Percentiles rank a stretch among this genome's conserved stretches.
Evolutionary conservation across 139 green algal species (phyloP).

Genomic region (Tetraselmis chui): DNA sequence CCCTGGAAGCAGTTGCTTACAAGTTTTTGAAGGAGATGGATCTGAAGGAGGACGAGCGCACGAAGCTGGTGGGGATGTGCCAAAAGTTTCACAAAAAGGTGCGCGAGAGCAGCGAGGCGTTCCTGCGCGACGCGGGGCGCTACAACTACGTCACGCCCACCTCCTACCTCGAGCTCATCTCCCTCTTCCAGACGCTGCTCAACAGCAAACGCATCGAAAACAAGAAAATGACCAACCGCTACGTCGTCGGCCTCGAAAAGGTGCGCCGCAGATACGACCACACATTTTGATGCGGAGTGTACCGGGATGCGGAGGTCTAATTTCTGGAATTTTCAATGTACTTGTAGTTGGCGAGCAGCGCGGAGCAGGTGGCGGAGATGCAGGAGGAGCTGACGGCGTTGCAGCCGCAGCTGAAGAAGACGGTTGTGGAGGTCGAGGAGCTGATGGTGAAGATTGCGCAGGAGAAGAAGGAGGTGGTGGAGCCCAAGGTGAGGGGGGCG

Average conservation of each 20-base stretch:
- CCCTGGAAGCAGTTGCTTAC: constrained; percentile 43
- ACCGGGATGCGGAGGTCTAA: too few relatives aligned
- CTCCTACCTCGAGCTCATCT: constrained; percentile 22
- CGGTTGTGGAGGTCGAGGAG: constrained; percentile 16
- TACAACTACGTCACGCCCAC: constrained; percentile 27
- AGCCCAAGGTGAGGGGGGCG: constrained; percentile 10
- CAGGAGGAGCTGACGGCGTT: constrained; percentile 41
- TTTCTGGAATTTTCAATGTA: background rate
- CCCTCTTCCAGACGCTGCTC: constrained; percentile 43
- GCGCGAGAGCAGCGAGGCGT: constrained; percentile 33
- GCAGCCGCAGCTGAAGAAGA: constrained; percentile 47
- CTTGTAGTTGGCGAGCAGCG: constrained; percentile 3
- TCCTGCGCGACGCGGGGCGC: constrained; percentile 53
- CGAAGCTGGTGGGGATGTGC: constrained; percentile 12
- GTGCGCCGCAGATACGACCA: constrained; percentile 11
- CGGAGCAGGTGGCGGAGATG: constrained; percentile 10
- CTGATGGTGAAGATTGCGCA: constrained; percentile 13
- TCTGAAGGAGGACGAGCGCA: constrained; percentile 11
- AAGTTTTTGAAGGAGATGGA: constrained; percentile 35
- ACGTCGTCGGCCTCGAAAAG: constrained; percentile 67
- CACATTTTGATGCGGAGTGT: constrained; percentile 25
- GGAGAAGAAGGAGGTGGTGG: constrained; percentile 20
- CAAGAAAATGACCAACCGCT: constrained; percentile 31
- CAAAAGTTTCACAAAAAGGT: constrained; percentile 67
- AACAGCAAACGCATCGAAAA: constrained; percentile 42